A percentile compares a stretch with the other conserved stretches of the same genome.
phyloP scores from a whole-genome alignment of 208 protist genomes.

The Phytomonas francai region DNA sequence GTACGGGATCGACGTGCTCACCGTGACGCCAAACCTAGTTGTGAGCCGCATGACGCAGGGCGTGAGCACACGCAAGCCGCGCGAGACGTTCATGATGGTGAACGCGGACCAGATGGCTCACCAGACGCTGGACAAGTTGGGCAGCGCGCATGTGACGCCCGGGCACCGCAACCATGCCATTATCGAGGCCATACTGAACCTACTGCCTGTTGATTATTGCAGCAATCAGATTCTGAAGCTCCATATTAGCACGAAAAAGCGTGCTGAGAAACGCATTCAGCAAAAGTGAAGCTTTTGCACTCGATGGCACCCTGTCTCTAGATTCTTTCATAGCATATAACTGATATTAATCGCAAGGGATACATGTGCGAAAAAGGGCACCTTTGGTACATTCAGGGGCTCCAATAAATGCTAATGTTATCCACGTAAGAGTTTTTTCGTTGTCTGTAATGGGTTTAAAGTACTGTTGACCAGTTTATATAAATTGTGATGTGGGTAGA shows the following conservation, averaged over 20 bases:
- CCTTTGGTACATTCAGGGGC: no score
- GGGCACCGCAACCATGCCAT: conserved; percentile 66
- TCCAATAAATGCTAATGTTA: no score
- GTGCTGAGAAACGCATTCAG: conserved; percentile 16
- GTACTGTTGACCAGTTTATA: no score
- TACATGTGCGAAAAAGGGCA: no score
- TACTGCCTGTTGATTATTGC: conserved; percentile 21
- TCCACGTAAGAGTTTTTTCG: no score
- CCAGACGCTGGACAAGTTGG: conserved; percentile 65
- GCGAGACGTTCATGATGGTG: conserved; percentile 64
- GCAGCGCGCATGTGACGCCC: conserved; percentile 25
- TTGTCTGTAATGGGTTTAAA: no score
- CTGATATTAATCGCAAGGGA: no score
- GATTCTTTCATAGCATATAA: no score
- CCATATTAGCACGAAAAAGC: conserved; percentile 29
- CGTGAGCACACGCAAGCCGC: conserved; percentile 42
- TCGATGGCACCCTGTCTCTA: no score
- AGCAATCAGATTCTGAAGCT: conserved; percentile 19
- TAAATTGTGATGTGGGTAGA: no score
- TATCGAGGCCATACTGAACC: conserved; percentile 22
- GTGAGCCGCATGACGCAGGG: conserved; percentile 79
- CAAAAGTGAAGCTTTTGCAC: no score
- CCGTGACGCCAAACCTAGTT: conserved; percentile 71
- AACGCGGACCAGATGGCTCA: conserved; percentile 55
- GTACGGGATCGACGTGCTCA: conserved; percentile 60